phyloP scores from a whole-genome alignment of 495 filamentous ascomycete genomes.

The Daldinia loculata region DNA sequence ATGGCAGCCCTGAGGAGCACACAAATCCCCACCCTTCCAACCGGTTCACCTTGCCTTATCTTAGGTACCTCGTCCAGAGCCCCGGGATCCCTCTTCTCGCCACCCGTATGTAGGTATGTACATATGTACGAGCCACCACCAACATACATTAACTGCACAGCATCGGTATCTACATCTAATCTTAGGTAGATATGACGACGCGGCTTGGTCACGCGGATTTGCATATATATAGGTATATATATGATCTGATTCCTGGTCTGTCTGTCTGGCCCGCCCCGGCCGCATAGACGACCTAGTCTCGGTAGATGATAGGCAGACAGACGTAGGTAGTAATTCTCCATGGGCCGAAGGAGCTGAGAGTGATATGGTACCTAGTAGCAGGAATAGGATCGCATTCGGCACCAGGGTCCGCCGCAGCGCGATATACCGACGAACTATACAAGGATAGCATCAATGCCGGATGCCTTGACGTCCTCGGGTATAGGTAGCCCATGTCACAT shows the following conservation, averaged over 20 bases:
- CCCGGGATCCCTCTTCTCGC: neutral
- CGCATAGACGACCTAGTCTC: neutral
- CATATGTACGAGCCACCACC: neutral
- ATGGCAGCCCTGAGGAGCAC: slow-evolving; percentile 19
- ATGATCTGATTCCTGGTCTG: neutral
- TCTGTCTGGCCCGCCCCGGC: neutral
- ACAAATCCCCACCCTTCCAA: slow-evolving; percentile 5
- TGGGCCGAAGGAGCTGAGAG: neutral
- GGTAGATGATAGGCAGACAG: neutral
- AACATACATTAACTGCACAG: neutral
- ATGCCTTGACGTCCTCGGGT: neutral
- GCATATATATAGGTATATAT: neutral
- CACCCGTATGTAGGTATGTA: neutral
- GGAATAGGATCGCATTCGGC: neutral
- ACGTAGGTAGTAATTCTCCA: neutral
- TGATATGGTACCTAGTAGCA: neutral
- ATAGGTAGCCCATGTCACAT: neutral
- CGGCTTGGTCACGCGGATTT: neutral
- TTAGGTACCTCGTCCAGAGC: neutral
- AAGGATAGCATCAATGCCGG: neutral
- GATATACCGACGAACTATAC: neutral
- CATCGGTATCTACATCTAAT: neutral
- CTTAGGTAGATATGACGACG: neutral
- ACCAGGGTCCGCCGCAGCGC: neutral
- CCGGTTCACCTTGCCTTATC: neutral